Percentiles rank a stretch among this genome's conserved stretches.
These are phyloP conservation scores for Amanita muscaria DNA, from an alignment of 768 basidiomycete species.

Conservation along the genomic window DNA sequence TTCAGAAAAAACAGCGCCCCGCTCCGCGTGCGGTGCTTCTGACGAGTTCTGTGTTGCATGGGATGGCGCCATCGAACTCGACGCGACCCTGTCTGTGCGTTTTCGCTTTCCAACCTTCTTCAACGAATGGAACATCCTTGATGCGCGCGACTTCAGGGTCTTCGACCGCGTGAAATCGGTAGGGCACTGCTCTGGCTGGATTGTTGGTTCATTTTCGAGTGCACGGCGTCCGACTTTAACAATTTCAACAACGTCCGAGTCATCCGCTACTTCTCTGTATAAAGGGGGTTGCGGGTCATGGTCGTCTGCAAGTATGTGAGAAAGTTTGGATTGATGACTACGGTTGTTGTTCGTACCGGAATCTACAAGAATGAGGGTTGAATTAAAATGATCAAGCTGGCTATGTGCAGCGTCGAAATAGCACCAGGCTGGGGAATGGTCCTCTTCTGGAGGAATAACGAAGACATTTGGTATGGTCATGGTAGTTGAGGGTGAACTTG, in stretches of 20 bases:
- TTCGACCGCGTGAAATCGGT: conserved; percentile 25
- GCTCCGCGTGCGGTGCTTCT: no score
- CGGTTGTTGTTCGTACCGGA: background rate
- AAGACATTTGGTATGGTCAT: conserved; percentile 39
- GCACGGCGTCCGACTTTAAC: conserved; percentile 42
- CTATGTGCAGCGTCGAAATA: conserved; percentile 42
- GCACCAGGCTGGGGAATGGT: conserved; percentile 44
- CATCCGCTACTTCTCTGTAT: conserved; percentile 25
- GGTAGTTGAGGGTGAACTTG: conserved; percentile 8
- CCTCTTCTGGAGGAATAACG: conserved; percentile 52
- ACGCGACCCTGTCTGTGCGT: conserved; percentile 8
- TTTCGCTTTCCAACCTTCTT: conserved; percentile 17
- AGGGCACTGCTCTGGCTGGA: conserved; percentile 9
- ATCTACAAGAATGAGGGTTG: background rate
- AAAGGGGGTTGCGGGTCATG: conserved; percentile 12
- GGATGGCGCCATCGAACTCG: background rate
- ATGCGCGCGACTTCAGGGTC: conserved; percentile 39
- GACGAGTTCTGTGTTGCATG: background rate
- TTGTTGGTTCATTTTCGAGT: conserved; percentile 15
- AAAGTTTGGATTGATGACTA: background rate
- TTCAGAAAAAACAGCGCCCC: no score
- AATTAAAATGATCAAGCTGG: conserved; percentile 10
- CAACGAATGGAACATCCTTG: conserved; percentile 21
- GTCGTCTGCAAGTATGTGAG: conserved; percentile 10
- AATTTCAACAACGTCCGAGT: conserved; percentile 53